Percentiles rank a stretch among this genome's conserved stretches.
These are phyloP conservation scores for Atalantia buxifolia DNA, from an alignment of 345 rosid species.

Conservation along the genomic window DNA sequence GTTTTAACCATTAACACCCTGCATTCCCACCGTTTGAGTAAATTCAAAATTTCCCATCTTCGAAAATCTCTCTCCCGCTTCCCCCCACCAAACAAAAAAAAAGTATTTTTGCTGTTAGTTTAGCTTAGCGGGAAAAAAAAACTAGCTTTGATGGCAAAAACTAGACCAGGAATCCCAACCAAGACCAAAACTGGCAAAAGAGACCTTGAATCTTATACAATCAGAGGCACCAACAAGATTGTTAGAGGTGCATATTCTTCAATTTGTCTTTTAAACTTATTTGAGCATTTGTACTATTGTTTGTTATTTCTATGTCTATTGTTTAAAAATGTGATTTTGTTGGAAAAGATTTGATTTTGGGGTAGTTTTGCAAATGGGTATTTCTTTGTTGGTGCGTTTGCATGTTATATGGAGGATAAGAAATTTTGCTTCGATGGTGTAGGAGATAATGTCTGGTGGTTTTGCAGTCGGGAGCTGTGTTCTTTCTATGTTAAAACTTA, in stretches of 20 bases:
- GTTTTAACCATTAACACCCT: not conserved
- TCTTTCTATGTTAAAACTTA: not conserved
- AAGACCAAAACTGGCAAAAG: conserved; percentile 45
- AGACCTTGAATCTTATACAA: conserved; percentile 59
- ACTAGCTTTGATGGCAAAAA: conserved; percentile 65
- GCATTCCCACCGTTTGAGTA: conserved; percentile 3
- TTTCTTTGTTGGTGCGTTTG: not conserved
- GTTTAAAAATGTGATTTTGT: not conserved
- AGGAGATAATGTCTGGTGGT: not conserved
- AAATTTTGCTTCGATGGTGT: not conserved
- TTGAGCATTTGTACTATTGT: not conserved
- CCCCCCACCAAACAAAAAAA: not conserved
- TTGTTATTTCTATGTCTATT: not conserved
- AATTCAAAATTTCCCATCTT: conserved; percentile 1
- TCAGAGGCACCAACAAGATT: conserved; percentile 64
- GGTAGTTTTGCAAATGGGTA: not conserved
- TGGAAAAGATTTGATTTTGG: not conserved
- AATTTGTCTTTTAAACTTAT: not conserved
- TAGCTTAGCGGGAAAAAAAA: not conserved
- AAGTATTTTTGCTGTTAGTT: not conserved
- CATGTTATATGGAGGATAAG: not conserved
- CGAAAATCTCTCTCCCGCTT: not conserved
- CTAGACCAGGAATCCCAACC: conserved; percentile 58
- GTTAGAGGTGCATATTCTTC: conserved; percentile 42
- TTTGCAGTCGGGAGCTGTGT: not conserved